Conservation (phyloP, 257 asterid species). For the Salvia miltiorrhiza region DNA sequence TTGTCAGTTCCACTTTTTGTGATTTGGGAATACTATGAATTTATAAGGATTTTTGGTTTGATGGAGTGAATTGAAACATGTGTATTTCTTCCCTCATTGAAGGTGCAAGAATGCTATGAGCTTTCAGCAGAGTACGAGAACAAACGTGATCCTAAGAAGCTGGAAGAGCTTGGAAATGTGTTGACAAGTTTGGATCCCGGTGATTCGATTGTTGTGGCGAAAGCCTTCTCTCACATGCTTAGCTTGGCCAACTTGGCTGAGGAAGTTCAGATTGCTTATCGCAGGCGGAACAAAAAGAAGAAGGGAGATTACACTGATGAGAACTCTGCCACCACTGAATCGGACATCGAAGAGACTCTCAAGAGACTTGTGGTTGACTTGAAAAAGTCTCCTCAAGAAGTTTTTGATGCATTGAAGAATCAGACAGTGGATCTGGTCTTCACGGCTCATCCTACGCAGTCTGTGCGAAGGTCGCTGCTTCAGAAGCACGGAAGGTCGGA, state of each 20-base stretch:
- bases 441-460: constrained; percentile 64
- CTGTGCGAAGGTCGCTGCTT: constrained; percentile 55
- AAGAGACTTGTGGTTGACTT: constrained; percentile 55
- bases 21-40: background rate
- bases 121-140: constrained; percentile 57
- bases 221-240: constrained; percentile 65
- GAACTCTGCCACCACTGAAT: constrained; percentile 57
- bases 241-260: constrained; percentile 66
- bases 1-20: background rate
- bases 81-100: background rate
- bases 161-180: constrained; percentile 56
- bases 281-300: constrained; percentile 48
- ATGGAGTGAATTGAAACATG: background rate
- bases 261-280: constrained; percentile 60
- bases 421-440: constrained; percentile 63
- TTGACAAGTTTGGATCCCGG: constrained; percentile 57
- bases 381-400: constrained; percentile 60
- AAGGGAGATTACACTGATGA: constrained; percentile 61
- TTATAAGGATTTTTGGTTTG: background rate
- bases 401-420: constrained; percentile 58
- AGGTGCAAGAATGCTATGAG: constrained; percentile 63
- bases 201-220: constrained; percentile 58
- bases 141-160: constrained; percentile 44
- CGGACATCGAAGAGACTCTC: constrained; percentile 60
- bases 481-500: constrained; percentile 59